These are phyloP conservation scores for Arachis monticola DNA, from an alignment of 331 rosid genomes.

Conservation along the genomic window DNA sequence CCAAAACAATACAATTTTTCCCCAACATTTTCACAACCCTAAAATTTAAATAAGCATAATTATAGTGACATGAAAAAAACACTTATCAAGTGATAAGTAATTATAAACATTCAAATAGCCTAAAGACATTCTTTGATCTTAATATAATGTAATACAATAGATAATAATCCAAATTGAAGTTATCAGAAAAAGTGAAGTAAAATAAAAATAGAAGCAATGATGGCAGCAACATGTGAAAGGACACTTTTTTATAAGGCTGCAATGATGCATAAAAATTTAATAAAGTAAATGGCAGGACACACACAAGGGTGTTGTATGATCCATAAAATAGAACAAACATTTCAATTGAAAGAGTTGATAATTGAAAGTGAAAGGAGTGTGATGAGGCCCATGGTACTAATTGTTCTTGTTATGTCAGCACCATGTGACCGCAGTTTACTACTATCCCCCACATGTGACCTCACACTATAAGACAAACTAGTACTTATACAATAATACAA, in stretches of 20 bases:
- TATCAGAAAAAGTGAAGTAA: background rate
- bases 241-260: background rate
- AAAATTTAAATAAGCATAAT: no score
- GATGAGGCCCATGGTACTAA: background rate
- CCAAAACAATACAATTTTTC: no score
- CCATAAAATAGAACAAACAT: background rate
- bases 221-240: background rate
- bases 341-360: constrained; percentile 12
- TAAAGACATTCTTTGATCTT: no score
- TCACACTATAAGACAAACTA: constrained; percentile 9
- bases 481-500: background rate
- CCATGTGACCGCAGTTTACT: constrained; percentile 37
- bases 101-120: no score
- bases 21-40: no score
- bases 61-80: no score
- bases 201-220: background rate
- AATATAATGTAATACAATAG: no score
- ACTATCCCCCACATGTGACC: constrained; percentile 18
- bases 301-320: background rate
- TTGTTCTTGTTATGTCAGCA: constrained; percentile 15
- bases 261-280: background rate
- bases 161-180: no score
- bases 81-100: no score
- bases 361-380: constrained; percentile 34
- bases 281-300: background rate